Percentiles rank a stretch among this genome's conserved stretches.
Conservation (phyloP, 2,329 filamentous ascomycete species). For the Exophiala aquamarina region DNA sequence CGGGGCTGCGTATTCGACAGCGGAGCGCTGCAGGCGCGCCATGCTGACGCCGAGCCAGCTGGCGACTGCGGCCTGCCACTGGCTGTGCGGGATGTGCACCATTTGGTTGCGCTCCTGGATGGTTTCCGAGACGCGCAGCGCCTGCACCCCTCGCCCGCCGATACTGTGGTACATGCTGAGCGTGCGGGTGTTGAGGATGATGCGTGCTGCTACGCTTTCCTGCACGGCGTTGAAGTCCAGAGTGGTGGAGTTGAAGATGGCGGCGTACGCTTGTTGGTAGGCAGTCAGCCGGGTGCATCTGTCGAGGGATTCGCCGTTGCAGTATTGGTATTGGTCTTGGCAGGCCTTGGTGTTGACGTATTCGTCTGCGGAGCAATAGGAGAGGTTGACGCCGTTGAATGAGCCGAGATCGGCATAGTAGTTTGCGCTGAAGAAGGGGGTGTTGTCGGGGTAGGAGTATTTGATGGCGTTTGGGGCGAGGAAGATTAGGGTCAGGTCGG, state of each 20-base stretch:
- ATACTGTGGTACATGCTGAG: conserved; percentile 12
- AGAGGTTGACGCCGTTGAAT: not conserved
- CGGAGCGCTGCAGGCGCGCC: conserved; percentile 31
- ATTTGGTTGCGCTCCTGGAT: conserved; percentile 17
- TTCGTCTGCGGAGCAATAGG: conserved; percentile 27
- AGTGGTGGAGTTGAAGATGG: not conserved
- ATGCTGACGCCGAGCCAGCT: conserved; percentile 32
- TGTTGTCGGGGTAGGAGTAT: conserved; percentile 30
- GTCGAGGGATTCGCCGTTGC: conserved; percentile 17
- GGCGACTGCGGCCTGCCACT: conserved; percentile 38
- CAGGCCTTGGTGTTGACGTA: conserved; percentile 32
- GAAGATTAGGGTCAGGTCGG: conserved; percentile 35
- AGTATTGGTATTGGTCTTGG: conserved; percentile 36
- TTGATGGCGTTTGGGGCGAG: conserved; percentile 31
- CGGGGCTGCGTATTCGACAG: conserved; percentile 28
- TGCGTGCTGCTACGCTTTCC: conserved; percentile 9
- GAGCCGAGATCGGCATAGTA: conserved; percentile 5
- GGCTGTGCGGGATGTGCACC: conserved; percentile 30
- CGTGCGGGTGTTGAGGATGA: conserved; percentile 9
- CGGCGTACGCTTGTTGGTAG: conserved; percentile 10
- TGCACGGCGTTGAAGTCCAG: conserved; percentile 17
- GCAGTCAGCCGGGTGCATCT: conserved; percentile 28
- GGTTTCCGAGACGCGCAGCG: conserved; percentile 19
- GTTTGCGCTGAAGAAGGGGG: conserved; percentile 35
- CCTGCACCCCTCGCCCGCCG: conserved; percentile 10